These are phyloP conservation scores for Ilyonectria destructans DNA, from an alignment of 2,329 filamentous ascomycete genomes.

Conservation along the genomic window DNA sequence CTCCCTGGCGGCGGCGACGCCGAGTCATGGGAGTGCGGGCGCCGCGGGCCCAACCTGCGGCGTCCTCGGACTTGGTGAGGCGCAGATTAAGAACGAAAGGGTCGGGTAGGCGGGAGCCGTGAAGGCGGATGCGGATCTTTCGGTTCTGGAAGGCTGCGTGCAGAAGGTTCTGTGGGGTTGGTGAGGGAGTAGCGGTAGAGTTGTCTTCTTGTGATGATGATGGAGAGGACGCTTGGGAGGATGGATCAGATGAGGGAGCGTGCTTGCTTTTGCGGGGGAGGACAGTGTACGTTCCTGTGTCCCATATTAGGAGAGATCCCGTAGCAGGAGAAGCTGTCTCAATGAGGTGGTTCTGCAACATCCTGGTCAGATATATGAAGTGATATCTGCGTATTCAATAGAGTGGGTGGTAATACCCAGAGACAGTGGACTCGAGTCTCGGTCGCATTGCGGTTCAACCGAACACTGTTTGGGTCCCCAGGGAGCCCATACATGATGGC, in stretches of 20 bases:
- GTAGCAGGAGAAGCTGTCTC: constrained; percentile 70
- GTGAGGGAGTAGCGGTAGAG: constrained; percentile 2
- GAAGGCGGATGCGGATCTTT: constrained; percentile 71
- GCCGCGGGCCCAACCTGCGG: constrained; percentile 50
- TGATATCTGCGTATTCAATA: not conserved
- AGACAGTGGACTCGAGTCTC: constrained; percentile 75
- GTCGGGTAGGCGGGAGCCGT: constrained; percentile 68
- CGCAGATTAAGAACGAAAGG: constrained; percentile 71
- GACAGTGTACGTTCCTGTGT: constrained; percentile 72
- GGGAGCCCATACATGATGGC: constrained; percentile 76
- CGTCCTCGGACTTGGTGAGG: constrained; percentile 64
- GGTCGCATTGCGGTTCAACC: constrained; percentile 72
- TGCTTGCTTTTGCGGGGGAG: constrained; percentile 61
- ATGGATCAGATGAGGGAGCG: constrained; percentile 52
- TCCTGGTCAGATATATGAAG: not conserved
- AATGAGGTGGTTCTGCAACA: constrained; percentile 70
- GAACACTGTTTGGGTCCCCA: constrained; percentile 69
- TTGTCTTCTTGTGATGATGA: constrained; percentile 30
- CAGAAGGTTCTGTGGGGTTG: constrained; percentile 65
- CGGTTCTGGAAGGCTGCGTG: constrained; percentile 67
- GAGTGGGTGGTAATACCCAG: constrained; percentile 60
- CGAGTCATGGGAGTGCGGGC: constrained; percentile 23
- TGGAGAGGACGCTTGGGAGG: constrained; percentile 40
- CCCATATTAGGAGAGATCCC: constrained; percentile 75
- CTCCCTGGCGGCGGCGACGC: constrained; percentile 23